Base-by-base conservation (phyloP, 805 yeast species). In the Cyberlindnera nakhonratchasimensis region DNA sequence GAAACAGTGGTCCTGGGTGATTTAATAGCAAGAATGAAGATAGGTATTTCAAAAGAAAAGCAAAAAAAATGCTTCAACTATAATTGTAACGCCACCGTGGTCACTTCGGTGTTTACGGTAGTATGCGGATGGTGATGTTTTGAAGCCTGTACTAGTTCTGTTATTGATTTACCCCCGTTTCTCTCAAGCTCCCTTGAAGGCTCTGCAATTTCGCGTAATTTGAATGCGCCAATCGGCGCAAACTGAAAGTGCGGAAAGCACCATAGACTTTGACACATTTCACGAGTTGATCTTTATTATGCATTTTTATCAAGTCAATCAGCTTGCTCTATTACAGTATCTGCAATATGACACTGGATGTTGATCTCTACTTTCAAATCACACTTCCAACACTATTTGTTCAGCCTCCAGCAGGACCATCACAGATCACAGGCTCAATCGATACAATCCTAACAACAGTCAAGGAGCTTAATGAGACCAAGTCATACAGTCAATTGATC, bases 401-500 rank as follows among this genome's bases (percentile, higher is more conserved):
- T n/a, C 46, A 41, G 31, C 44, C 46, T 3, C 40, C 46, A 3
- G 32, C 45, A 5, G 42, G 46, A 8, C 42, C 42, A 8, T 30
- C 32, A 3, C 34, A 34, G 21, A 11, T 21, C 1, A 25, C 34
- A 12, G 42, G 24, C 14, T 22, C 42, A 4, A 26, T 37, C 11
- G 39, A 37, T 5, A 16, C 35, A 6, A 36, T 42, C 20, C 39
- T 37, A 23, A 22, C 29, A 4, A 34, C 33, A n/a, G 25, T 39
- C 30, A 41, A 34, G 20, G 17, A 29, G 8, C 19, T 42, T 20
- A 24, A 12, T 17, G 16, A 32, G 22, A n/a, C 35, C 13, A 34
- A 40, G 6, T 32, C 39, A 23, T 47, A 50, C 36, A 22, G 39
- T 3, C 21, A 38, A 13, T 34, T 47, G 20, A 47, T 52, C 25